Evolutionary conservation across 148 eudicot genomes (phyloP).

Genomic region (Fallopia convolvulus): DNA sequence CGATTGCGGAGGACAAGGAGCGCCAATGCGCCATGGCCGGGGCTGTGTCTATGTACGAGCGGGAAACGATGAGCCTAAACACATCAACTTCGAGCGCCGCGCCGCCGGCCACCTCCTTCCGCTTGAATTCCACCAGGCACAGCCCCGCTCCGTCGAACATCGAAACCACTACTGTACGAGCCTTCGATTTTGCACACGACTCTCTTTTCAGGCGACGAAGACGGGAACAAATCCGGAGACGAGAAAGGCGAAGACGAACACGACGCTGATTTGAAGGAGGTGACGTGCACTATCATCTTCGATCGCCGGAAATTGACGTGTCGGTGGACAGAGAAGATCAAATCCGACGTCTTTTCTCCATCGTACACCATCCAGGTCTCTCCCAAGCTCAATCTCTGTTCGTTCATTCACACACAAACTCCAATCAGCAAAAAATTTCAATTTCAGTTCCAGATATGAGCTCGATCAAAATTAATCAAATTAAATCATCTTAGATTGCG

Average conservation of each 20-base stretch:
- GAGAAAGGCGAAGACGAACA: not conserved
- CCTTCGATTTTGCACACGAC: conserved; percentile 47
- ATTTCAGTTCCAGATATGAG: not conserved
- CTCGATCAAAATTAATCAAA: not conserved
- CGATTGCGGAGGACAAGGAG: no score
- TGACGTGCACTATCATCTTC: conserved; percentile 39
- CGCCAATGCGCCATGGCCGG: conserved; percentile 65
- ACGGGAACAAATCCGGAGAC: not conserved
- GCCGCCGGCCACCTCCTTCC: conserved; percentile 47
- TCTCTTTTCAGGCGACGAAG: conserved; percentile 14
- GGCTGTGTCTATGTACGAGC: conserved; percentile 32
- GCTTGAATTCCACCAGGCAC: conserved; percentile 55
- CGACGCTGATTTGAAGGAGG: not conserved
- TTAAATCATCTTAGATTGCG: not conserved
- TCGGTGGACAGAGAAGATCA: conserved; percentile 34
- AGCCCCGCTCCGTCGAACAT: conserved; percentile 40
- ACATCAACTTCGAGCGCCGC: conserved; percentile 50
- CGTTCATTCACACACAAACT: not conserved
- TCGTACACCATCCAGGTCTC: conserved; percentile 52
- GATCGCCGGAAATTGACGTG: conserved; percentile 26
- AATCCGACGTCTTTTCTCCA: conserved; percentile 42
- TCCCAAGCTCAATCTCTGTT: conserved; percentile 50
- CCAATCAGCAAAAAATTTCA: not conserved
- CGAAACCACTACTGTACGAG: conserved; percentile 38
- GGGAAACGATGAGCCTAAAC: conserved; percentile 33